These are phyloP conservation scores for Mytilinidion resinicola DNA, from an alignment of 495 filamentous ascomycete genomes.

Conservation along the genomic window DNA sequence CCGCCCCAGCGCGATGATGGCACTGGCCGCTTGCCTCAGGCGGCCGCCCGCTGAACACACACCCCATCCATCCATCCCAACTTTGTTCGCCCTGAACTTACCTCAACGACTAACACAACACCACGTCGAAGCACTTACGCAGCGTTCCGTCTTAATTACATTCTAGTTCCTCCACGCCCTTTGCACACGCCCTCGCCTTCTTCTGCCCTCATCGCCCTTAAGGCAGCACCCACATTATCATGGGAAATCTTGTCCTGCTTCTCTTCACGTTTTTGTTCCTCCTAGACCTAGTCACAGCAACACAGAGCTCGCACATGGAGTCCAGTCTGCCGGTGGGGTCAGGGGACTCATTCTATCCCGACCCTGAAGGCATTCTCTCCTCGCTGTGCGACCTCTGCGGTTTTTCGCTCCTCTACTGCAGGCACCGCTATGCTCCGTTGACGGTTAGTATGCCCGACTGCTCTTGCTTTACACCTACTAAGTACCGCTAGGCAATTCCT, in stretches of 20 bases:
- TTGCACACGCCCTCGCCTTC: background rate
- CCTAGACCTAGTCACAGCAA: conserved; percentile 7
- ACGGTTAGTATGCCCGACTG: too few relatives aligned
- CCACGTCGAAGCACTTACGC: background rate
- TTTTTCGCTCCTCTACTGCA: conserved; percentile 8
- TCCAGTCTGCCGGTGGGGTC: background rate
- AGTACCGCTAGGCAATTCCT: background rate
- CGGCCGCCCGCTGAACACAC: background rate
- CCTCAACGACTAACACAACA: background rate
- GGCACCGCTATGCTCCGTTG: background rate
- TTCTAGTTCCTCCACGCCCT: background rate
- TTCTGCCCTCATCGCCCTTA: background rate
- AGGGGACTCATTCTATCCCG: conserved; percentile 16
- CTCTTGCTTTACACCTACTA: too few relatives aligned
- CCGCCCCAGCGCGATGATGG: background rate
- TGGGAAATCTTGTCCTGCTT: conserved; percentile 13
- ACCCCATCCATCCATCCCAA: background rate
- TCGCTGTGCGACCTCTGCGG: conserved; percentile 17
- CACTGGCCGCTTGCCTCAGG: background rate
- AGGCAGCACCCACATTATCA: conserved; percentile 7
- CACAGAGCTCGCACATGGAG: conserved; percentile 12
- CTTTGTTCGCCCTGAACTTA: background rate
- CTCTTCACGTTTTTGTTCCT: conserved; percentile 9
- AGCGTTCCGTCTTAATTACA: background rate
- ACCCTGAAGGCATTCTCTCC: conserved; percentile 20